A percentile compares a stretch with the other conserved stretches of the same genome.
Conservation (phyloP, 176 grass and related monocot species). For the Saccharum officinarum region DNA sequence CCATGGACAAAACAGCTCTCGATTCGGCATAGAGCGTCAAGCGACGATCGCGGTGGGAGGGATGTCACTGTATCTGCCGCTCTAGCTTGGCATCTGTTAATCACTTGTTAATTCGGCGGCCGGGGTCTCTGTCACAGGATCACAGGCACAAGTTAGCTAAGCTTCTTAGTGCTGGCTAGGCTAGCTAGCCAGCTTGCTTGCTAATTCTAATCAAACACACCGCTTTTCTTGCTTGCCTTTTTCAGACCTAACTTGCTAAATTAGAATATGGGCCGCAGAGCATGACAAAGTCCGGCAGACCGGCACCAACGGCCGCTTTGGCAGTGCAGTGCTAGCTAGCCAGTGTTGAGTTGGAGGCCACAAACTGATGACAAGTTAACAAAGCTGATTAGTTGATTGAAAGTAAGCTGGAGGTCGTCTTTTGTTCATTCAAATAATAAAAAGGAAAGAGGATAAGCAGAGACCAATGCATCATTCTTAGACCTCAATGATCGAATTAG, state of each 20-base stretch:
- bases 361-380: background rate
- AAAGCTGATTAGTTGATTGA: background rate
- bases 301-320: slow-evolving; percentile 25
- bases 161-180: background rate
- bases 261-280: background rate
- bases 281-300: background rate
- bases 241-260: background rate
- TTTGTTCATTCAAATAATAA: background rate
- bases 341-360: slow-evolving; percentile 38
- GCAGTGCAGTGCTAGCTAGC: background rate
- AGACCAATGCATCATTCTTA: background rate
- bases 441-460: background rate
- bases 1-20: background rate
- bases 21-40: background rate
- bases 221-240: background rate
- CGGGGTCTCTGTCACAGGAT: background rate
- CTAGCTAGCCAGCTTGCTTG: background rate
- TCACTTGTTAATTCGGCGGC: background rate
- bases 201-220: background rate
- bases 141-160: background rate
- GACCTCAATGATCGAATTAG: background rate
- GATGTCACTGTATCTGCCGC: slow-evolving; percentile 30
- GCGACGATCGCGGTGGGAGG: background rate
- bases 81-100: slow-evolving; percentile 13
- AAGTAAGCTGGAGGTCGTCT: background rate